phyloP scores from a whole-genome alignment of 1,284 basidiomycete genomes.

The Trichosporon asahii region DNA sequence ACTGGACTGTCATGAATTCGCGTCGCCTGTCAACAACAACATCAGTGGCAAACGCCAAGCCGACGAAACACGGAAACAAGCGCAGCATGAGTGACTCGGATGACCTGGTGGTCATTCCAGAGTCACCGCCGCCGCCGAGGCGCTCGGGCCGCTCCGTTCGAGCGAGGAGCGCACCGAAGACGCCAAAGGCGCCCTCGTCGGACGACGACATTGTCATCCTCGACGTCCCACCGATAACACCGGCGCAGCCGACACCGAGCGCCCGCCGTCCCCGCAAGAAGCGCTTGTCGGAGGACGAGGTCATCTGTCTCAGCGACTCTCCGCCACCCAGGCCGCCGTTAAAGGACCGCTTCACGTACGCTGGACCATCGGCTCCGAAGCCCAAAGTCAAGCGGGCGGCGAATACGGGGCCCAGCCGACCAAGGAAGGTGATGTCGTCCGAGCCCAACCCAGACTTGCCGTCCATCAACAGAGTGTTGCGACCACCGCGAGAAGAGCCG shows the following conservation, averaged over 20 bases:
- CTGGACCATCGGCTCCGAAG: slow-evolving; percentile 12
- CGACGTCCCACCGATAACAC: not conserved
- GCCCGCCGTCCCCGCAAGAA: not conserved
- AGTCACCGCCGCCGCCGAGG: not conserved
- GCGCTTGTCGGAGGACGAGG: slow-evolving; percentile 16
- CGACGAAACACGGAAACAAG: not conserved
- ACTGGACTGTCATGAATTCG: slow-evolving; percentile 8
- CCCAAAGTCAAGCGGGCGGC: slow-evolving; percentile 34
- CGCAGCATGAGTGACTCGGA: slow-evolving; percentile 8
- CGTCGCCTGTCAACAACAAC: slow-evolving; percentile 3
- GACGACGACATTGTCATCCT: slow-evolving; percentile 2
- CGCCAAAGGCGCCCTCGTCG: not conserved
- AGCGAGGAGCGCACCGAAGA: not conserved
- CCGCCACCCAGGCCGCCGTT: not conserved
- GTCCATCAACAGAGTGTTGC: not conserved
- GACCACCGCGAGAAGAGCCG: not conserved
- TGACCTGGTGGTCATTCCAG: not conserved
- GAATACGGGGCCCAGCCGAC: not conserved
- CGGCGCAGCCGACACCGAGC: not conserved
- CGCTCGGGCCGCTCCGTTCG: not conserved
- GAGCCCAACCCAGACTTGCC: not conserved
- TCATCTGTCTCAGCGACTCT: slow-evolving; percentile 22
- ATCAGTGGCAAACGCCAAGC: not conserved
- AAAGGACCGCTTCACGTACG: slow-evolving; percentile 13
- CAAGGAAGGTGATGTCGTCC: not conserved